Conservation (phyloP, 495 filamentous ascomycete genomes). For the Hypoxylon cercidicola region DNA sequence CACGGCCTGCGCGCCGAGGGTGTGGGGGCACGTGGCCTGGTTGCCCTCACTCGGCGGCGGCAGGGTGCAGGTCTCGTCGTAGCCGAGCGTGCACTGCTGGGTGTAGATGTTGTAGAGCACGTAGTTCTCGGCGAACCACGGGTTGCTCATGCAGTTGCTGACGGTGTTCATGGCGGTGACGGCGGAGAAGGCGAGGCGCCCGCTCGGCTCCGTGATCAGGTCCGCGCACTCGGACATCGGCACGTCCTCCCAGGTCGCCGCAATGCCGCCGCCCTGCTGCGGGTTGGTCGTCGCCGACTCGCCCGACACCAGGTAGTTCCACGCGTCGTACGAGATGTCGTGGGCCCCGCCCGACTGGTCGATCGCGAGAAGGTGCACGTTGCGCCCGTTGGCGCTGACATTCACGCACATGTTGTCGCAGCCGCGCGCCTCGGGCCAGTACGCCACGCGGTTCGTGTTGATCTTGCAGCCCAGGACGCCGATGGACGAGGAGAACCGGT, state of each 20-base stretch:
- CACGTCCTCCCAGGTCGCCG: conserved; percentile 39
- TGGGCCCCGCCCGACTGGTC: conserved; percentile 44
- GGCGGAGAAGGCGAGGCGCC: conserved; percentile 41
- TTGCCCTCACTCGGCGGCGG: conserved; percentile 36
- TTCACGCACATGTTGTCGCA: conserved; percentile 48
- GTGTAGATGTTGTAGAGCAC: conserved; percentile 49
- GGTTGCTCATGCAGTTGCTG: conserved; percentile 33
- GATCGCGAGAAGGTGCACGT: conserved; percentile 41
- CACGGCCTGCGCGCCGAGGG: conserved; percentile 24
- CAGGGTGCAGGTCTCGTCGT: conserved; percentile 44
- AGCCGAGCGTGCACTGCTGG: conserved; percentile 44
- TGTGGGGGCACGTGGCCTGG: conserved; percentile 42
- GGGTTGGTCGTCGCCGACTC: conserved; percentile 27
- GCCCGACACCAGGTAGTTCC: conserved; percentile 46
- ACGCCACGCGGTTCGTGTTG: conserved; percentile 49
- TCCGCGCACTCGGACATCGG: conserved; percentile 37
- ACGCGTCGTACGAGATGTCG: conserved; percentile 49
- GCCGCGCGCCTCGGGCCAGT: conserved; percentile 43
- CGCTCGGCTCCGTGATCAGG: conserved; percentile 31
- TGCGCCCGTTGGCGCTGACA: conserved; percentile 41
- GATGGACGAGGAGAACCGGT: conserved; percentile 44
- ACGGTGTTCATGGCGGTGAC: conserved; percentile 48
- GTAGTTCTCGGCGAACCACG: conserved; percentile 47
- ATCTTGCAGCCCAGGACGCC: conserved; percentile 50
- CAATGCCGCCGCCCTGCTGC: conserved; percentile 34